Conservation (phyloP, 768 basidiomycete genomes). For the Lactarius pseudohatsudake region DNA sequence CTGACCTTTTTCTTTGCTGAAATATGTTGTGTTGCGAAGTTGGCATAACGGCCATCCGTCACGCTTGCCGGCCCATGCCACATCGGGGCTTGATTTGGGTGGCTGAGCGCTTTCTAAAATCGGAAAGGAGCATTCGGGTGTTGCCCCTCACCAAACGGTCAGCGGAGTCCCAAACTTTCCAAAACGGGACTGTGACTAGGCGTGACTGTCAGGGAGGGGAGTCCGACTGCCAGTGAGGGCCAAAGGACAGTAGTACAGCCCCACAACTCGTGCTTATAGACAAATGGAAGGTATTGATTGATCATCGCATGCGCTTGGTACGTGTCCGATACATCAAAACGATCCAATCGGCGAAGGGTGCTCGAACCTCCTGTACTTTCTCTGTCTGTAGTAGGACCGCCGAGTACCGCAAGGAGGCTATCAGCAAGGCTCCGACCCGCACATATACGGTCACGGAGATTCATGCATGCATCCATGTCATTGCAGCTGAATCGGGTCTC, state of each 20-base stretch:
- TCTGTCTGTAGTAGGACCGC: not conserved
- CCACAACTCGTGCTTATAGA: not conserved
- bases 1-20: too few relatives aligned
- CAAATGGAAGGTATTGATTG: not conserved
- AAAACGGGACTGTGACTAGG: too few relatives aligned
- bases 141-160: too few relatives aligned
- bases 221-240: too few relatives aligned
- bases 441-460: not conserved
- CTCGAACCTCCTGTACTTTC: not conserved
- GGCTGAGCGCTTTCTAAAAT: too few relatives aligned
- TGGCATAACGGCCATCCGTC: too few relatives aligned
- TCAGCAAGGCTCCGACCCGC: not conserved
- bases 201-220: too few relatives aligned
- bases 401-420: not conserved
- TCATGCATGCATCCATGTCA: not conserved
- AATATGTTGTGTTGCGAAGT: too few relatives aligned
- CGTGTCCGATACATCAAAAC: not conserved
- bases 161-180: too few relatives aligned
- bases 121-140: too few relatives aligned
- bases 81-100: too few relatives aligned
- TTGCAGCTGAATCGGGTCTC: not conserved
- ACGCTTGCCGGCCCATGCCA: too few relatives aligned
- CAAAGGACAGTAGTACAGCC: not conserved
- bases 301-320: not conserved
- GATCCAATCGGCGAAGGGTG: constrained; percentile 1